Base-by-base conservation (phyloP, 371 early-diverging fungal species). In the Mucor irregularis region DNA sequence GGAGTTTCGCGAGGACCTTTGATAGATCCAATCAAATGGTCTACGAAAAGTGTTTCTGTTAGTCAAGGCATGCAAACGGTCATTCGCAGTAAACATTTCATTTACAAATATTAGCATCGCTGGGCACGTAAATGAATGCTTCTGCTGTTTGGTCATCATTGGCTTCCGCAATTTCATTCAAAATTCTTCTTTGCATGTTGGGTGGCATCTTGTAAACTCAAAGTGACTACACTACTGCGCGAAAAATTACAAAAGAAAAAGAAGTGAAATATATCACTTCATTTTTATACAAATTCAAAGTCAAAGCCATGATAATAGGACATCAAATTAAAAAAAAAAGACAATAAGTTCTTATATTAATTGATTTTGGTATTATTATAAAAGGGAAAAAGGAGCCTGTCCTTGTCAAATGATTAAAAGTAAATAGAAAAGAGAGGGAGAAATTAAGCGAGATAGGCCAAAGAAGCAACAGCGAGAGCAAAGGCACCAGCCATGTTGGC, bases 1-100 rank as follows among this genome's bases (percentile, higher is more conserved):
- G 72, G 72, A 5, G 72, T 61, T 21, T 65, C 68, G 2, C 16
- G 53, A 24, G 72, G 72, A 0, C 72, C 72, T 9, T 43, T 8
- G 29, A 71, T 59, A 24, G 48, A 56, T 1, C 64, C 68, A 26
- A 58, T 19, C 4, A 61, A 21, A 9, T 58, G 50, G 13, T 56
- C 64, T 56, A 33, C 1, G 3, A 0, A 34, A 22, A 22, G 21
- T 16, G 52, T 16, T n/a, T 37, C n/a, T n/a, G n/a, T n/a, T 6
- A 34, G 11, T 25, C 4, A n/a, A n/a, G n/a, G 10, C 38, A 38
- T 9, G 38, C n/a, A n/a, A n/a, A n/a, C n/a, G n/a, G n/a, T n/a
- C n/a, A 31, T 31, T 31, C 7, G 28, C 5, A 17, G 9, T 24
- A 17, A 21, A 28, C 5, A 16, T 6, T 24, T 29, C 21, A 40